phyloP scores from a whole-genome alignment of 257 asterid species.

The Fraxinus americana region DNA sequence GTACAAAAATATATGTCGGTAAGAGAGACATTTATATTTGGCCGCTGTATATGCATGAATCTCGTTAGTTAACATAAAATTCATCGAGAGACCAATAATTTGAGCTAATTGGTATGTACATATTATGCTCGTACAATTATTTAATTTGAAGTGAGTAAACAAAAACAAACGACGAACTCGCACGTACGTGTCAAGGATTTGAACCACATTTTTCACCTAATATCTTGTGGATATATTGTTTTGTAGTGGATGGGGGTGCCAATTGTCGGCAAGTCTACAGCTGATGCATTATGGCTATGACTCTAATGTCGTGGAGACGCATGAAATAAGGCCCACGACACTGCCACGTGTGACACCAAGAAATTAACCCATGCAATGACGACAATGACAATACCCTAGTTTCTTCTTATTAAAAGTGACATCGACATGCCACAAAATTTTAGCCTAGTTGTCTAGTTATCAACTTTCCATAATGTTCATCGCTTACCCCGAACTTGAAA shows the following conservation, averaged over 20 bases:
- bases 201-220: not conserved
- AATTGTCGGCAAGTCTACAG: conserved; percentile 27
- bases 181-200: not conserved
- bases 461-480: too few relatives aligned
- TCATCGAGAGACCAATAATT: too few relatives aligned
- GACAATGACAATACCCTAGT: not conserved
- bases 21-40: too few relatives aligned
- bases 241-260: not conserved
- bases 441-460: too few relatives aligned
- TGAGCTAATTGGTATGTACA: too few relatives aligned
- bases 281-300: conserved; percentile 15
- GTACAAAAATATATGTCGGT: too few relatives aligned
- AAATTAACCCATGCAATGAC: not conserved
- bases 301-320: conserved; percentile 20
- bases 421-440: too few relatives aligned
- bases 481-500: too few relatives aligned
- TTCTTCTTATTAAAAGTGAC: too few relatives aligned
- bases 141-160: not conserved
- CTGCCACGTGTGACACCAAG: not conserved
- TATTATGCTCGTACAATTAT: not conserved
- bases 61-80: too few relatives aligned
- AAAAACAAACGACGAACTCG: too few relatives aligned
- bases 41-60: too few relatives aligned
- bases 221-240: not conserved
- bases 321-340: conserved; percentile 21